phyloP scores from a whole-genome alignment of 2,329 filamentous ascomycete genomes.

The Epichloe sp. region DNA sequence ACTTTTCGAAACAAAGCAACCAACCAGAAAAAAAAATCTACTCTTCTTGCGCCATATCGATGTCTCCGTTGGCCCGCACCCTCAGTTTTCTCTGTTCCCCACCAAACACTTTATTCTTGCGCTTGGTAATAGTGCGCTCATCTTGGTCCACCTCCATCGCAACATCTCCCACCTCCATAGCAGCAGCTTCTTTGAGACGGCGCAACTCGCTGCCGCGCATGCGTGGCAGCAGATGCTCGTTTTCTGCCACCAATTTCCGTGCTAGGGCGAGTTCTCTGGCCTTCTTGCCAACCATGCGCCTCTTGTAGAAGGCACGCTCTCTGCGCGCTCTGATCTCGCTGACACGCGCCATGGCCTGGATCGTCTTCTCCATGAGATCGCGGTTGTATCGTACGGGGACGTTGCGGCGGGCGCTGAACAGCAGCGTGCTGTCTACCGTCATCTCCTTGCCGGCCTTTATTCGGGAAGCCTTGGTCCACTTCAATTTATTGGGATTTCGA shows the following conservation, averaged over 20 bases:
- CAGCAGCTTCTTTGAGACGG: slow-evolving; percentile 41
- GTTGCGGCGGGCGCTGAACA: slow-evolving; percentile 87
- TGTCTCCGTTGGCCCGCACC: slow-evolving; percentile 22
- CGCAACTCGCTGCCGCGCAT: slow-evolving; percentile 51
- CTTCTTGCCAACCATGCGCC: slow-evolving; percentile 83
- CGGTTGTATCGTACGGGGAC: slow-evolving; percentile 92
- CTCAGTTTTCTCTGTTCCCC: slow-evolving; percentile 27
- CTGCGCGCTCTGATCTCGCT: slow-evolving; percentile 70
- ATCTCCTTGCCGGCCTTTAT: slow-evolving; percentile 67
- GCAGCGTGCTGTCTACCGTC: slow-evolving; percentile 87
- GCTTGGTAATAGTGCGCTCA: slow-evolving; percentile 10
- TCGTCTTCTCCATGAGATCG: slow-evolving; percentile 73
- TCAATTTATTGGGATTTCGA: slow-evolving; percentile 91
- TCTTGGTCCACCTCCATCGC: slow-evolving; percentile 22
- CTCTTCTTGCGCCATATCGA: slow-evolving; percentile 17
- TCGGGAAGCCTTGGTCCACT: slow-evolving; percentile 93
- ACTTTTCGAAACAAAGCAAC: not conserved
- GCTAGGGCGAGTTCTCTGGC: slow-evolving; percentile 67
- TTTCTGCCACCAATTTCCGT: slow-evolving; percentile 78
- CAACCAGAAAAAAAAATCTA: slow-evolving; percentile 6
- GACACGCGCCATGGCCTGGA: slow-evolving; percentile 86
- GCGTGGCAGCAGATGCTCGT: slow-evolving; percentile 79
- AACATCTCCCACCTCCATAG: slow-evolving; percentile 31
- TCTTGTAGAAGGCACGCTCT: slow-evolving; percentile 88
- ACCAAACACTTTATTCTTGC: slow-evolving; percentile 27